Conservation (phyloP, 352 stramenopile species). For the Phytophthora brassicae region DNA sequence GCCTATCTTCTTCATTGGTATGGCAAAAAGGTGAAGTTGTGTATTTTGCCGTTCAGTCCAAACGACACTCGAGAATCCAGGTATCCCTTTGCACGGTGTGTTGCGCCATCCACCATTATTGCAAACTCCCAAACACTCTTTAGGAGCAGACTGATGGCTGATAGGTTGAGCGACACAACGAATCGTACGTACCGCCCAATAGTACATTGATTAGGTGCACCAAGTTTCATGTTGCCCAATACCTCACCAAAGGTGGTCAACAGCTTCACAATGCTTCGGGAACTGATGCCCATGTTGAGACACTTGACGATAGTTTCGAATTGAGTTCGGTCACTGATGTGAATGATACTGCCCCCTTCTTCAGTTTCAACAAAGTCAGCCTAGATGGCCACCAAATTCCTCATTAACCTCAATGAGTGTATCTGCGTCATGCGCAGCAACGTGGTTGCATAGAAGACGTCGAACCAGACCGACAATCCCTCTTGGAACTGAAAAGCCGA, state of each 20-base stretch:
- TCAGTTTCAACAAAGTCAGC: constrained; percentile 1
- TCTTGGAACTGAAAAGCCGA: not conserved
- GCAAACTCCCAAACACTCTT: constrained; percentile 1
- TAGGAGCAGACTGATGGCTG: not conserved
- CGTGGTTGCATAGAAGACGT: not conserved
- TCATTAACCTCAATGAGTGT: not conserved
- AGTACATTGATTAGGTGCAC: not conserved
- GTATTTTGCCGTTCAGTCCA: not conserved
- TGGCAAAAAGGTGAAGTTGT: constrained; percentile 11
- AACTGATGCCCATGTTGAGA: not conserved
- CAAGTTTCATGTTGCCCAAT: not conserved
- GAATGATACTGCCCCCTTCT: not conserved
- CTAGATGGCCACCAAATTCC: not conserved
- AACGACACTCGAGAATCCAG: constrained; percentile 10
- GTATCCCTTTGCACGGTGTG: not conserved
- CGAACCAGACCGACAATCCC: not conserved
- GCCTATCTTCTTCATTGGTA: not conserved
- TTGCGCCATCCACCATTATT: constrained; percentile 8
- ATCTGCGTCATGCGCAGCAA: not conserved
- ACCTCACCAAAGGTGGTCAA: constrained; percentile 8
- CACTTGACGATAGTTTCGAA: constrained; percentile 7
- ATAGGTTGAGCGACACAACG: constrained; percentile 9
- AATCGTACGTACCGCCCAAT: not conserved
- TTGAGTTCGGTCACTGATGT: not conserved
- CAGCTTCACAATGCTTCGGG: not conserved